phyloP scores from a whole-genome alignment of 169 alveolate species.

The Plasmodium gaboni region DNA sequence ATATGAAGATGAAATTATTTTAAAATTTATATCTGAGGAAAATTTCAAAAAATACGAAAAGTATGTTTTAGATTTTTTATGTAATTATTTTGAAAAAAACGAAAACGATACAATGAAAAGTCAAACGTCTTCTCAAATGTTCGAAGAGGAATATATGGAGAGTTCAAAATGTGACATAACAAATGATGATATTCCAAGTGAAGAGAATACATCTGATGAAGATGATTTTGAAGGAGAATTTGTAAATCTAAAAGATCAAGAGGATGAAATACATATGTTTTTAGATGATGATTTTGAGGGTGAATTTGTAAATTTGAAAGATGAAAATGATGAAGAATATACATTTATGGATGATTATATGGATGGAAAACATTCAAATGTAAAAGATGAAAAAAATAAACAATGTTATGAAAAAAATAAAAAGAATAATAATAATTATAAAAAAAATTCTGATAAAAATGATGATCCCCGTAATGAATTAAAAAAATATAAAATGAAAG shows the following conservation, averaged over 20 bases:
- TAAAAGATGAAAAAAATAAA: not conserved
- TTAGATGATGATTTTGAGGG: too few relatives aligned
- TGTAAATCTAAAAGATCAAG: too few relatives aligned
- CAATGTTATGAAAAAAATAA: not conserved
- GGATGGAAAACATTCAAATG: not conserved
- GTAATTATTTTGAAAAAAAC: constrained; percentile 25
- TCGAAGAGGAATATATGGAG: too few relatives aligned
- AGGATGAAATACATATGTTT: too few relatives aligned
- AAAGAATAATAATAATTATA: not conserved
- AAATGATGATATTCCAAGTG: too few relatives aligned
- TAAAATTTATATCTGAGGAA: constrained; percentile 50
- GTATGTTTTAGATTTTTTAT: constrained; percentile 32
- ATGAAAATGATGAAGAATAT: too few relatives aligned
- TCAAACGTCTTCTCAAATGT: too few relatives aligned
- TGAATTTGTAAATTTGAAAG: too few relatives aligned
- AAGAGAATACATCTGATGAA: too few relatives aligned
- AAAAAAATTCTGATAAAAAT: not conserved
- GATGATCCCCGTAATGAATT: not conserved
- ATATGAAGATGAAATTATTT: constrained; percentile 61
- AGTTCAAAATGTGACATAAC: too few relatives aligned
- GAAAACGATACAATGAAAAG: not conserved
- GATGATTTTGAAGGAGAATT: too few relatives aligned
- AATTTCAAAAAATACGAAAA: constrained; percentile 43
- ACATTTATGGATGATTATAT: not conserved
- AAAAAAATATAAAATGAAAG: too few relatives aligned